These are phyloP conservation scores for Solanum virginianum DNA, from an alignment of 257 asterid genomes.

Conservation along the genomic window DNA sequence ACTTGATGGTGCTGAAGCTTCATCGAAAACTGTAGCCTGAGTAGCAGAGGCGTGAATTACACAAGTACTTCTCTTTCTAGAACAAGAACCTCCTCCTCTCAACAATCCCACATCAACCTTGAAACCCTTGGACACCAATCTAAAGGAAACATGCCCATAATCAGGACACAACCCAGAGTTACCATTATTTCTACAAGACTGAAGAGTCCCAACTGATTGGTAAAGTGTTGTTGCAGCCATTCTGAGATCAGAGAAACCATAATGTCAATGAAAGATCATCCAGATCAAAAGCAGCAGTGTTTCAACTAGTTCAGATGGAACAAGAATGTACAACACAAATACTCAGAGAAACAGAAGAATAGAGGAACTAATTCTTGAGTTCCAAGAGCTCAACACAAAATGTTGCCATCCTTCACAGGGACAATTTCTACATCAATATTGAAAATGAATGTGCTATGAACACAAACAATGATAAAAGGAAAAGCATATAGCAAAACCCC, in stretches of 20 bases:
- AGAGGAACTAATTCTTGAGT: background rate
- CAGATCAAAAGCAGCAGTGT: background rate
- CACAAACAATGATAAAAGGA: background rate
- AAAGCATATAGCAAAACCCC: background rate
- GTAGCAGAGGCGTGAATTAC: constrained; percentile 46
- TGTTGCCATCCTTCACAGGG: background rate
- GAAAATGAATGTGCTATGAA: background rate
- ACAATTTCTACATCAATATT: background rate
- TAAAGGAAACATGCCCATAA: constrained; percentile 33
- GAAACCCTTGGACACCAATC: constrained; percentile 41
- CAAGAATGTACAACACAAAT: background rate
- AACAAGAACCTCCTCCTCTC: constrained; percentile 24
- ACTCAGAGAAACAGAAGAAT: background rate
- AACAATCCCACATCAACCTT: constrained; percentile 26
- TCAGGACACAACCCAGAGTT: constrained; percentile 34
- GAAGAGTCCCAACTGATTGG: constrained; percentile 49
- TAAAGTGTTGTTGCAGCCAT: constrained; percentile 58
- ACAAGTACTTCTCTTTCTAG: constrained; percentile 29
- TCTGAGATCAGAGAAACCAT: constrained; percentile 15
- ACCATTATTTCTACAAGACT: constrained; percentile 23
- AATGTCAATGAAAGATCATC: background rate
- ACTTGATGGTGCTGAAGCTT: constrained; percentile 43
- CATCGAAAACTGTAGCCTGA: constrained; percentile 34
- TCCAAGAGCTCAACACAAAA: background rate
- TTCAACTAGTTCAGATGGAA: background rate